These are phyloP conservation scores for Macrophomina phaseolina DNA, from an alignment of 2,329 filamentous ascomycete genomes.

Conservation along the genomic window DNA sequence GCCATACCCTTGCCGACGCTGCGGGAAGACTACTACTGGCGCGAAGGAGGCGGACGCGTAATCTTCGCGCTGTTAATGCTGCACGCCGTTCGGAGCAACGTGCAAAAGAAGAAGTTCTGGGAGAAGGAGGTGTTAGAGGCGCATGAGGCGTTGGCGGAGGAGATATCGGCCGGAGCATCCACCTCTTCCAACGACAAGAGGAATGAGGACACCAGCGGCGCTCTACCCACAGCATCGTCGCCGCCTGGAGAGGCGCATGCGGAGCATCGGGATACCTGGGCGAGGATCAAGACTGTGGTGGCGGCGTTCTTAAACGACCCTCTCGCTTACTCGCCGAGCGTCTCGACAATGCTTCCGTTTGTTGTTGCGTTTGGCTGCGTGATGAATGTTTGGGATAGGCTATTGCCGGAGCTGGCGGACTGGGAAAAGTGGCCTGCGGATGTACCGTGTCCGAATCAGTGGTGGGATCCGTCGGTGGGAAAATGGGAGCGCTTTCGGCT, in stretches of 20 bases:
- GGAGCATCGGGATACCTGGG: neutral
- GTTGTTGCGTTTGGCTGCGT: neutral
- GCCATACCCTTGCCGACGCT: neutral
- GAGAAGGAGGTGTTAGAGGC: conserved; percentile 4
- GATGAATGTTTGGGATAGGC: neutral
- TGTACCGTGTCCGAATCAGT: conserved; percentile 14
- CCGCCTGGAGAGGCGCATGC: neutral
- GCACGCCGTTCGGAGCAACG: neutral
- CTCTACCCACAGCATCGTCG: neutral
- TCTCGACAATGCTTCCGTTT: neutral
- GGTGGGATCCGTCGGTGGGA: conserved; percentile 6
- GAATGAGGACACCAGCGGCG: neutral
- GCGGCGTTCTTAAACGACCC: neutral
- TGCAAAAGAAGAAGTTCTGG: neutral
- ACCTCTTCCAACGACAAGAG: no score
- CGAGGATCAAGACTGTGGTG: neutral
- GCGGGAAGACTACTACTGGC: neutral
- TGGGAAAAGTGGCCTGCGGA: conserved; percentile 1
- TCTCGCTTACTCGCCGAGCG: conserved; percentile 1
- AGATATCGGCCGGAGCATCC: neutral
- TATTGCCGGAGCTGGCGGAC: conserved; percentile 1
- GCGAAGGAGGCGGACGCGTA: neutral
- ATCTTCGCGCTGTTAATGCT: conserved; percentile 4
- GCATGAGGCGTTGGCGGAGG: neutral
- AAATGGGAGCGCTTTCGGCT: neutral